Percentiles rank a stretch among this genome's conserved stretches.
phyloP scores from a whole-genome alignment of 164 flowering plant species.

The Annona cherimola region DNA sequence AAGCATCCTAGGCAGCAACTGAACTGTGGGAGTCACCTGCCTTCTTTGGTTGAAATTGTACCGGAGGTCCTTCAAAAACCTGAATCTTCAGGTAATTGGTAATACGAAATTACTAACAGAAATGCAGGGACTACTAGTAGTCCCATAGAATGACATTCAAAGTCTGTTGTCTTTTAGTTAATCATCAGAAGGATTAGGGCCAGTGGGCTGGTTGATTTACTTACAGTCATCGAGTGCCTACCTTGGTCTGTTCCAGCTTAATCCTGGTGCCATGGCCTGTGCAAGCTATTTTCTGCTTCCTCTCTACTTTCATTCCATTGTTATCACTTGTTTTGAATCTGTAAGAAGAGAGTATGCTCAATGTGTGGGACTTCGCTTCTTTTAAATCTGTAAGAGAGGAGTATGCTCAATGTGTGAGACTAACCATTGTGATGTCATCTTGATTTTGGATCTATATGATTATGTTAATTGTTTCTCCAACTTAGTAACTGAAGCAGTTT shows the following conservation, averaged over 20 bases:
- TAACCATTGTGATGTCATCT: too few species aligned
- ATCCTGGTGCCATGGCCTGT: too few species aligned
- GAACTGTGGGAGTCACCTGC: slow-evolving; percentile 19
- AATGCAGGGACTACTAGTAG: neutral
- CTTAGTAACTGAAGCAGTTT: slow-evolving; percentile 5
- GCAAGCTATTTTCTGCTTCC: too few species aligned
- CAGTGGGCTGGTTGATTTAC: too few species aligned
- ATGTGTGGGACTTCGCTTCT: too few species aligned
- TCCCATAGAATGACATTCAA: neutral
- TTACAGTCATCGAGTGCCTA: too few species aligned
- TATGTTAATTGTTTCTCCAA: neutral
- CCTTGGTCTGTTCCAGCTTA: too few species aligned
- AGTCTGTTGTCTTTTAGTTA: neutral
- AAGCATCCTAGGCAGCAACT: slow-evolving; percentile 35
- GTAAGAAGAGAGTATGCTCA: too few species aligned
- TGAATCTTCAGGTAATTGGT: slow-evolving; percentile 25
- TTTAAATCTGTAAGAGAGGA: too few species aligned
- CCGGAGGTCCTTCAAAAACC: slow-evolving; percentile 13
- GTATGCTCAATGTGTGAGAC: too few species aligned
- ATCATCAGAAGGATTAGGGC: neutral
- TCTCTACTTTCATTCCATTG: too few species aligned
- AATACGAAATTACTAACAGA: neutral
- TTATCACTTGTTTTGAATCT: too few species aligned
- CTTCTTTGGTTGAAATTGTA: slow-evolving; percentile 16
- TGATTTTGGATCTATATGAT: neutral